Conservation (phyloP, 768 basidiomycete species). For the Lactarius vividus region DNA sequence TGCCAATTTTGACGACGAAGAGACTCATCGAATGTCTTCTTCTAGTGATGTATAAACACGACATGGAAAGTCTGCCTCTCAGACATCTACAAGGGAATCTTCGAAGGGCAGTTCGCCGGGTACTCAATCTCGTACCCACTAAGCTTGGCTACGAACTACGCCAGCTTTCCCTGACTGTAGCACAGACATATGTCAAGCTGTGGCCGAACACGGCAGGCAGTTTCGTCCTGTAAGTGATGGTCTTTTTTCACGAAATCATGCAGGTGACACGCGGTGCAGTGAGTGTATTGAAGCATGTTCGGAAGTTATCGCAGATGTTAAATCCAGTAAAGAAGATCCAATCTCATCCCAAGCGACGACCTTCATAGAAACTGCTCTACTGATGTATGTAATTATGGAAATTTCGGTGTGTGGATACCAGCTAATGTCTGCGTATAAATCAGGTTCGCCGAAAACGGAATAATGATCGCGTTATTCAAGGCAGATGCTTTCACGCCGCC, state of each 20-base stretch:
- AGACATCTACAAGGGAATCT: conserved; percentile 52
- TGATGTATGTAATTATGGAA: conserved; percentile 42
- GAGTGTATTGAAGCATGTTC: conserved; percentile 52
- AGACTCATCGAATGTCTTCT: conserved; percentile 60
- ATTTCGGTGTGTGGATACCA: conserved; percentile 24
- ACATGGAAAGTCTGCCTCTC: conserved; percentile 56
- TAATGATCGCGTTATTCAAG: conserved; percentile 58
- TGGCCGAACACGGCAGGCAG: conserved; percentile 54
- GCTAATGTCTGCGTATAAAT: conserved; percentile 14
- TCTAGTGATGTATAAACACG: conserved; percentile 70
- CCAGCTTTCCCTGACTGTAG: conserved; percentile 58
- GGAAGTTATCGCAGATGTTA: conserved; percentile 47
- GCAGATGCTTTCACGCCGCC: conserved; percentile 35
- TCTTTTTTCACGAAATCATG: background rate
- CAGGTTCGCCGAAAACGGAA: conserved; percentile 57
- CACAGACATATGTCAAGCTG: conserved; percentile 60
- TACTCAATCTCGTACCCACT: conserved; percentile 49
- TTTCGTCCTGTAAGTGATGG: conserved; percentile 49
- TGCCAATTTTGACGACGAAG: conserved; percentile 59
- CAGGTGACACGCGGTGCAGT: conserved; percentile 34
- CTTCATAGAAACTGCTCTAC: conserved; percentile 48
- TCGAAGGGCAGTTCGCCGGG: conserved; percentile 50
- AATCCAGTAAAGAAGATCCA: conserved; percentile 53
- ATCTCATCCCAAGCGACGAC: conserved; percentile 54
- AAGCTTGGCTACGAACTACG: conserved; percentile 66